These are phyloP conservation scores for Coniochaeta hoffmannii DNA, from an alignment of 2,329 filamentous ascomycete genomes.

Conservation along the genomic window DNA sequence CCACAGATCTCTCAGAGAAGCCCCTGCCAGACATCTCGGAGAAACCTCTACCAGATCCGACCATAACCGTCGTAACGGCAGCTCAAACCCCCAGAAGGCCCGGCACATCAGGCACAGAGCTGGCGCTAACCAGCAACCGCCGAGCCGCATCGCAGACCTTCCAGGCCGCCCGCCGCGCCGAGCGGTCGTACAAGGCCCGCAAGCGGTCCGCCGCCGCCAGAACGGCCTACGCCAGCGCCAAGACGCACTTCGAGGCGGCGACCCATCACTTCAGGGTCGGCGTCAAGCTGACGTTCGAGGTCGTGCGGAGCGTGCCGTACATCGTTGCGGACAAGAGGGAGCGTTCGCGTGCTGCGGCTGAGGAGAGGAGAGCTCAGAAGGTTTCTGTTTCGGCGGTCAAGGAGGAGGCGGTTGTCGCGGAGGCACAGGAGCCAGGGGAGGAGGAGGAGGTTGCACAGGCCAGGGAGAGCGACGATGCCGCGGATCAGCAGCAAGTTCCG, in stretches of 20 bases:
- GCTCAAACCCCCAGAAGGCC: slow-evolving; percentile 19
- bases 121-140: slow-evolving; percentile 29
- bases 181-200: slow-evolving; percentile 30
- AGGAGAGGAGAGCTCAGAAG: slow-evolving; percentile 21
- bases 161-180: slow-evolving; percentile 29
- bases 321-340: slow-evolving; percentile 29
- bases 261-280: slow-evolving; percentile 27
- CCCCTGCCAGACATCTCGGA: slow-evolving; percentile 5
- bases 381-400: slow-evolving; percentile 26
- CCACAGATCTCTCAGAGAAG: background rate
- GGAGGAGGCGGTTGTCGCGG: slow-evolving; percentile 5
- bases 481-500: background rate
- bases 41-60: slow-evolving; percentile 17
- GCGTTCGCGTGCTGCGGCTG: slow-evolving; percentile 18
- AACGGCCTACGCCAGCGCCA: slow-evolving; percentile 27
- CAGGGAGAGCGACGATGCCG: background rate
- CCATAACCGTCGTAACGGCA: background rate
- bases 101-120: slow-evolving; percentile 35
- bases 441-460: slow-evolving; percentile 4
- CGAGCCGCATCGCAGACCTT: slow-evolving; percentile 29
- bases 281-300: slow-evolving; percentile 21
- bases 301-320: slow-evolving; percentile 25
- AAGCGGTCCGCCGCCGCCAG: slow-evolving; percentile 33
- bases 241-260: slow-evolving; percentile 29
- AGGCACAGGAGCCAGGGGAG: background rate